Evolutionary conservation across 495 filamentous ascomycete genomes (phyloP).

Genomic region (Parmelia sp.): DNA sequence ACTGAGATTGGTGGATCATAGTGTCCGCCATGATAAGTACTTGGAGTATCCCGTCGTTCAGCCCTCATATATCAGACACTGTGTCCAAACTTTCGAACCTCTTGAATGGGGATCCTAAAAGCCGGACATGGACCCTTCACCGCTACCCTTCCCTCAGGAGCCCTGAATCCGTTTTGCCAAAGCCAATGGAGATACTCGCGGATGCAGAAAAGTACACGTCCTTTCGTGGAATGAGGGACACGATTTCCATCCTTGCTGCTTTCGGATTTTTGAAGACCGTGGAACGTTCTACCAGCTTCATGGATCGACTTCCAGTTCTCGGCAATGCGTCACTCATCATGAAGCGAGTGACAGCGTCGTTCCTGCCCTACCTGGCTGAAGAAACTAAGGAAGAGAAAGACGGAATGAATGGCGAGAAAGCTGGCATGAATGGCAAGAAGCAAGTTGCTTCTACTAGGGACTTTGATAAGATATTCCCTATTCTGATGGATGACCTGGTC

Average conservation of each 20-base stretch:
- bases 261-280: slow-evolving; percentile 12
- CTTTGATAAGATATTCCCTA: slow-evolving; percentile 82
- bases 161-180: slow-evolving; percentile 9
- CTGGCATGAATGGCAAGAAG: background rate
- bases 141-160: slow-evolving; percentile 8
- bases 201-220: slow-evolving; percentile 13
- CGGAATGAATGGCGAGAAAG: background rate
- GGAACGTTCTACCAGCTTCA: slow-evolving; percentile 6
- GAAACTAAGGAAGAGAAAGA: background rate
- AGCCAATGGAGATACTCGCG: slow-evolving; percentile 11
- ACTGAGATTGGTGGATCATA: background rate
- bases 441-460: slow-evolving; percentile 35
- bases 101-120: background rate
- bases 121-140: slow-evolving; percentile 7
- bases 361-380: slow-evolving; percentile 9
- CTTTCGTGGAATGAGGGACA: slow-evolving; percentile 10
- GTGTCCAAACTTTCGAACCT: background rate
- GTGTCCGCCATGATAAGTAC: background rate
- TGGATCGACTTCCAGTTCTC: slow-evolving; percentile 10
- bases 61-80: background rate
- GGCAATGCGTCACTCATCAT: slow-evolving; percentile 12
- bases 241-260: slow-evolving; percentile 1
- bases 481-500: slow-evolving; percentile 67
- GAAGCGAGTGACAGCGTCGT: slow-evolving; percentile 11
- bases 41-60: background rate